Percentiles rank a stretch among this genome's conserved stretches.
phyloP scores from a whole-genome alignment of 768 basidiomycete genomes.

The Calocera viscosa region DNA sequence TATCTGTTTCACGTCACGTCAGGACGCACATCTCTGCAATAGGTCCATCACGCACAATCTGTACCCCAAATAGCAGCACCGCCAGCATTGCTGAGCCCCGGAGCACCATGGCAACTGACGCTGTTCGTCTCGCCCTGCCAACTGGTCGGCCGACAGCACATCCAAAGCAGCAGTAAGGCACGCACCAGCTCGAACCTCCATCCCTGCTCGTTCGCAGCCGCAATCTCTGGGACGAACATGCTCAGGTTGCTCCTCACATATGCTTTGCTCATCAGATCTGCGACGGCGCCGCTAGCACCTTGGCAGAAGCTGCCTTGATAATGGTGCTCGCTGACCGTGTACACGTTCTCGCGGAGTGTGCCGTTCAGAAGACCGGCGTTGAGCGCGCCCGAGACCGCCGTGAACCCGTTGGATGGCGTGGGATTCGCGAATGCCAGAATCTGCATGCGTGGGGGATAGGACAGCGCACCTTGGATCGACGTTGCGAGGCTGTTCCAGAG shows the following conservation, averaged over 20 bases:
- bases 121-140: constrained; percentile 42
- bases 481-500: neutral
- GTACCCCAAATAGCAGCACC: neutral
- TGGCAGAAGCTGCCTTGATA: constrained; percentile 39
- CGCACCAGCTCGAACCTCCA: constrained; percentile 44
- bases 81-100: neutral
- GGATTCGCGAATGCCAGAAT: neutral
- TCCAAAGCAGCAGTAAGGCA: neutral
- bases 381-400: neutral
- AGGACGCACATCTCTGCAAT: no score
- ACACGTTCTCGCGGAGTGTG: neutral
- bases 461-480: neutral
- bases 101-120: constrained; percentile 6
- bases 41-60: constrained; percentile 27
- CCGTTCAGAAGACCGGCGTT: neutral
- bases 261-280: constrained; percentile 54
- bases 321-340: neutral
- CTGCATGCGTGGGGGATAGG: neutral
- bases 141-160: neutral
- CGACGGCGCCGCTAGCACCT: constrained; percentile 41
- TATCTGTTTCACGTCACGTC: constrained; percentile 39
- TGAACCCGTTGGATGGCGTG: neutral
- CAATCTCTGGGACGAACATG: constrained; percentile 41
- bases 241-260: constrained; percentile 46
- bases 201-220: constrained; percentile 34